phyloP scores from a whole-genome alignment of 2,329 filamentous ascomycete genomes.

The Annulohypoxylon truncatum region DNA sequence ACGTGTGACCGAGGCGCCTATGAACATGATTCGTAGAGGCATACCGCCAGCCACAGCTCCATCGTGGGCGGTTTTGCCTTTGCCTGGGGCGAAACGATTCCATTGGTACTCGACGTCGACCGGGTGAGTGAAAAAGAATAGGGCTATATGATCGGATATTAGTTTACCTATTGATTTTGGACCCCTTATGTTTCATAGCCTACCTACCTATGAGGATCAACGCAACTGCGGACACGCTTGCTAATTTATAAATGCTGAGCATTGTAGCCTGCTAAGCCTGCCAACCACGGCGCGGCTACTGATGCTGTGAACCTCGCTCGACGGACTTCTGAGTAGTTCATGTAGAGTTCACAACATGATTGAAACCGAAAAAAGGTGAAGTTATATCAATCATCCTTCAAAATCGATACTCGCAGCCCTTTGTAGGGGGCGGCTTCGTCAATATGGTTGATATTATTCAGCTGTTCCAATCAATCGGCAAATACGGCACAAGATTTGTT shows the following conservation, averaged over 20 bases:
- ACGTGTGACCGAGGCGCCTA: constrained; percentile 44
- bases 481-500: constrained; percentile 28
- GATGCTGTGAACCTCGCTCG: constrained; percentile 2
- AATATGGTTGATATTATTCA: background rate
- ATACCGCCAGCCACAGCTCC: constrained; percentile 39
- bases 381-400: background rate
- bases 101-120: constrained; percentile 40
- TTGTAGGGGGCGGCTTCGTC: background rate
- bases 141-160: constrained; percentile 8
- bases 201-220: constrained; percentile 33
- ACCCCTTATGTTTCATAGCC: background rate
- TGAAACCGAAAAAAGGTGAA: background rate
- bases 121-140: constrained; percentile 38
- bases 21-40: constrained; percentile 45
- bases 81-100: constrained; percentile 15
- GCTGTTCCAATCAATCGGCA: constrained; percentile 25
- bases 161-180: constrained; percentile 4
- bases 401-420: background rate
- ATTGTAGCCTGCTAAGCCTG: constrained; percentile 16
- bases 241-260: constrained; percentile 28
- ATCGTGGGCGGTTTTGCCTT: constrained; percentile 9
- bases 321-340: background rate
- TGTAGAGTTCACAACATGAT: constrained; percentile 14
- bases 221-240: constrained; percentile 11
- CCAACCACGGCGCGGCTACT: background rate